A percentile compares a stretch with the other conserved stretches of the same genome.
Evolutionary conservation across 2,329 filamentous ascomycete genomes (phyloP).

Genomic region (Alternaria solani): DNA sequence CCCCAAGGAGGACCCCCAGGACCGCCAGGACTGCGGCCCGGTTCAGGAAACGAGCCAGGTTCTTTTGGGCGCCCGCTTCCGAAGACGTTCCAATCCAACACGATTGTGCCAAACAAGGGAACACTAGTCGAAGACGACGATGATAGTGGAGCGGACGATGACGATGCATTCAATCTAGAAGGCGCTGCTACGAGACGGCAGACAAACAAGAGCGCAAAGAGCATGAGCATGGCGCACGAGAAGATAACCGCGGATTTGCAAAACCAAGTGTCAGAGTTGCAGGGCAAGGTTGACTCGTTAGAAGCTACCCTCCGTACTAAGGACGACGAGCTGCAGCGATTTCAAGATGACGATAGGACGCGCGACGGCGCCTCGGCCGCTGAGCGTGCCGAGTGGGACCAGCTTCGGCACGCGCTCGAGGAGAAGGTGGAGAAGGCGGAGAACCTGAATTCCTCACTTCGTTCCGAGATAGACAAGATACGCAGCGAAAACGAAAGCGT

Average conservation of each 20-base stretch:
- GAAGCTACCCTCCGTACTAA: conserved; percentile 74
- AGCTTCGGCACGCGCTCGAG: conserved; percentile 73
- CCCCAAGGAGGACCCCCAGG: conserved; percentile 58
- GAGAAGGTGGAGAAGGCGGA: conserved; percentile 77
- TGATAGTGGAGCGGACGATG: conserved; percentile 62
- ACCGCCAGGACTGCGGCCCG: conserved; percentile 45
- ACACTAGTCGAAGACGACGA: conserved; percentile 92
- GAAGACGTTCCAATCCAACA: conserved; percentile 93
- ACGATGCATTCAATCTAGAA: conserved; percentile 70
- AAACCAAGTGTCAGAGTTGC: conserved; percentile 75
- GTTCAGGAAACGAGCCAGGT: conserved; percentile 50
- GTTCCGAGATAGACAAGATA: conserved; percentile 78
- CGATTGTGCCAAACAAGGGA: conserved; percentile 96
- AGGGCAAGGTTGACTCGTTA: conserved; percentile 75
- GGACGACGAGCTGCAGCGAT: conserved; percentile 71
- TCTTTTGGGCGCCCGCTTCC: conserved; percentile 79
- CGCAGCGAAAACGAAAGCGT: conserved; percentile 72
- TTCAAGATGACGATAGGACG: conserved; percentile 67
- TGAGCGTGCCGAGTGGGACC: conserved; percentile 76
- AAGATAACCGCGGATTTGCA: conserved; percentile 77
- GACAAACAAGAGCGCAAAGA: conserved; percentile 54
- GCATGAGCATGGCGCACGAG: conserved; percentile 45
- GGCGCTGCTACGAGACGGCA: conserved; percentile 52
- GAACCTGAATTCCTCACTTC: conserved; percentile 78
- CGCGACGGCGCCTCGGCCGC: conserved; percentile 60